These are phyloP conservation scores for Rubroshorea leprosula DNA, from an alignment of 345 rosid species.

Conservation along the genomic window DNA sequence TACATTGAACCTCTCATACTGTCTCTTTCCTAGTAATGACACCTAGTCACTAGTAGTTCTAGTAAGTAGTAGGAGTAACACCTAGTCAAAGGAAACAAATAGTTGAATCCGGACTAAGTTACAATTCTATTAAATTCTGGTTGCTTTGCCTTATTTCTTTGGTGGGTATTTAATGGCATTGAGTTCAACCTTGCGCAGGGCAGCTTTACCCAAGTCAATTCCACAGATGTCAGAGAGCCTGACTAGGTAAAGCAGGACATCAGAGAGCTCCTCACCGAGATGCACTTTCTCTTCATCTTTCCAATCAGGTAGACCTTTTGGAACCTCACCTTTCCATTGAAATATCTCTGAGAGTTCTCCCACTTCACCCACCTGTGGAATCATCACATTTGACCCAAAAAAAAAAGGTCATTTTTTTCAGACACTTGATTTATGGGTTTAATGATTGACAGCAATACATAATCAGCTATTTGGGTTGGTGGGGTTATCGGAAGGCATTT, in stretches of 20 bases:
- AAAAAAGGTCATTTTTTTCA: not conserved
- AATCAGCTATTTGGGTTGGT: conserved; percentile 10
- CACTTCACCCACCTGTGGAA: conserved; percentile 77
- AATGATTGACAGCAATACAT: not conserved
- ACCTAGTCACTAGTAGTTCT: too few species aligned
- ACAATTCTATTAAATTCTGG: too few species aligned
- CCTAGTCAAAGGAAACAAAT: too few species aligned
- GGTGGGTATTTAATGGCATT: conserved; percentile 83
- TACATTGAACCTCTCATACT: too few species aligned
- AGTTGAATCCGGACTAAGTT: too few species aligned
- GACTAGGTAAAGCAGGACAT: conserved; percentile 81
- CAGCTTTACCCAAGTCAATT: conserved; percentile 76
- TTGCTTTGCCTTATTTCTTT: conserved; percentile 3
- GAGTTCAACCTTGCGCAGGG: conserved; percentile 61
- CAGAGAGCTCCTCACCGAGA: conserved; percentile 86
- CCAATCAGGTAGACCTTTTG: conserved; percentile 78
- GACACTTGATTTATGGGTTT: too few species aligned
- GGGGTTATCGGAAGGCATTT: conserved; percentile 1
- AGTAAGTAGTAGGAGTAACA: too few species aligned
- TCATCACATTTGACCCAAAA: not conserved
- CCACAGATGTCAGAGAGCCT: conserved; percentile 85
- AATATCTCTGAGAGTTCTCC: conserved; percentile 93
- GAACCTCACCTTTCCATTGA: conserved; percentile 96
- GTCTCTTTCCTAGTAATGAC: too few species aligned
- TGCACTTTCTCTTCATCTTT: conserved; percentile 81